Conservation (phyloP, 2,329 filamentous ascomycete species). For the Lanzia echinophila region DNA sequence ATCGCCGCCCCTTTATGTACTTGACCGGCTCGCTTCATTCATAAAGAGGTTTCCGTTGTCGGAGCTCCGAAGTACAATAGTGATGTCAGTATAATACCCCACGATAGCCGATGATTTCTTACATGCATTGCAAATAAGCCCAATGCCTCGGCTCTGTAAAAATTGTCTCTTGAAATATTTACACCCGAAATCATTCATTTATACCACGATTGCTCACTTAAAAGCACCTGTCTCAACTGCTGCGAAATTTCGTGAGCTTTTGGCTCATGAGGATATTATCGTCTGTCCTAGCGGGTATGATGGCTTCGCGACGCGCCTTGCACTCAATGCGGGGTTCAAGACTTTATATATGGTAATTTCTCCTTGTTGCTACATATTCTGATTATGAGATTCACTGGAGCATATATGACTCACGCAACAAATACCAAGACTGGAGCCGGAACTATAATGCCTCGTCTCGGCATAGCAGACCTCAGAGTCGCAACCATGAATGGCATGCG, state of each 20-base stretch:
- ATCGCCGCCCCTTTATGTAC: neutral
- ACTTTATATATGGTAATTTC: slow-evolving; percentile 52
- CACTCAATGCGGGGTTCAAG: slow-evolving; percentile 55
- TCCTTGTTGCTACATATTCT: neutral
- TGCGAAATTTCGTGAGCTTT: slow-evolving; percentile 10
- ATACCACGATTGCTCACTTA: no score
- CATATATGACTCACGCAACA: neutral
- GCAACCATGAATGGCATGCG: slow-evolving; percentile 47
- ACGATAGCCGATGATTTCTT: neutral
- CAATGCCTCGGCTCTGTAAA: neutral
- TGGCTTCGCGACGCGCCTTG: slow-evolving; percentile 58
- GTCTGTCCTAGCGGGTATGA: slow-evolving; percentile 63
- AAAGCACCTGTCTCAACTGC: no score
- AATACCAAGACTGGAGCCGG: slow-evolving; percentile 42
- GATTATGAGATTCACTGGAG: neutral
- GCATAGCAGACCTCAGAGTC: slow-evolving; percentile 44
- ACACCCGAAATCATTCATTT: no score
- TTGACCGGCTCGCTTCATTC: neutral
- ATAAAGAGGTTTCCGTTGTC: neutral
- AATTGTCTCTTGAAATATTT: no score
- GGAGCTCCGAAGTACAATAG: neutral
- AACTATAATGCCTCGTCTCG: slow-evolving; percentile 41
- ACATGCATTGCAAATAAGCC: no score
- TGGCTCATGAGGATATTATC: slow-evolving; percentile 32
- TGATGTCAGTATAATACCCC: neutral